These are phyloP conservation scores for Beta corolliflora DNA, from an alignment of 179 eudicot genomes.

Conservation along the genomic window DNA sequence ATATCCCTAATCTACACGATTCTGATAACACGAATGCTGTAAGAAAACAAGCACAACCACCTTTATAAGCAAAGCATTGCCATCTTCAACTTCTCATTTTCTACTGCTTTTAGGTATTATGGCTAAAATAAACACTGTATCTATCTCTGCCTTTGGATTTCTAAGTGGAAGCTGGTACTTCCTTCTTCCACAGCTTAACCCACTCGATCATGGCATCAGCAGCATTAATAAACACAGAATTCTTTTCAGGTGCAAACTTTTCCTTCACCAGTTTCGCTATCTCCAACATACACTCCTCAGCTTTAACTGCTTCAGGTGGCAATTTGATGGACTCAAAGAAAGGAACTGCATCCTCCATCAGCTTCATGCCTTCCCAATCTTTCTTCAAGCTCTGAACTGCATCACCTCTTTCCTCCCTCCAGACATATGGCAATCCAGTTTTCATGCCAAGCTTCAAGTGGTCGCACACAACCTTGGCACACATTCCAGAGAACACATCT, in stretches of 20 bases:
- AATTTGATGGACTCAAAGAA: conserved; percentile 69
- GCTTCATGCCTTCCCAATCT: conserved; percentile 93
- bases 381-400: conserved; percentile 87
- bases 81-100: background rate
- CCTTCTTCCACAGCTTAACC: conserved; percentile 80
- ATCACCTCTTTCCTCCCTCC: conserved; percentile 85
- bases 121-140: background rate
- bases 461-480: conserved; percentile 79
- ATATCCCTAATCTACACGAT: background rate
- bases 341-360: conserved; percentile 92
- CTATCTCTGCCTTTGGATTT: conserved; percentile 12
- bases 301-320: conserved; percentile 56
- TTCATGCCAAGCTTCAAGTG: conserved; percentile 82
- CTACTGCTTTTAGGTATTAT: background rate
- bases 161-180: conserved; percentile 23
- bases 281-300: conserved; percentile 78
- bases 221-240: conserved; percentile 59
- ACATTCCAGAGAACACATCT: conserved; percentile 85
- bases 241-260: conserved; percentile 44
- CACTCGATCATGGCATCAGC: conserved; percentile 79
- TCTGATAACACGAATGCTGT: background rate
- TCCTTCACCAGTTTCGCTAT: conserved; percentile 67
- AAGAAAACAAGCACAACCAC: conserved; percentile 11
- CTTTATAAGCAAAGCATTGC: conserved; percentile 2
- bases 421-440: conserved; percentile 88